Base-by-base conservation (phyloP, 306 rosid genomes). In the Trifolium pratense region DNA sequence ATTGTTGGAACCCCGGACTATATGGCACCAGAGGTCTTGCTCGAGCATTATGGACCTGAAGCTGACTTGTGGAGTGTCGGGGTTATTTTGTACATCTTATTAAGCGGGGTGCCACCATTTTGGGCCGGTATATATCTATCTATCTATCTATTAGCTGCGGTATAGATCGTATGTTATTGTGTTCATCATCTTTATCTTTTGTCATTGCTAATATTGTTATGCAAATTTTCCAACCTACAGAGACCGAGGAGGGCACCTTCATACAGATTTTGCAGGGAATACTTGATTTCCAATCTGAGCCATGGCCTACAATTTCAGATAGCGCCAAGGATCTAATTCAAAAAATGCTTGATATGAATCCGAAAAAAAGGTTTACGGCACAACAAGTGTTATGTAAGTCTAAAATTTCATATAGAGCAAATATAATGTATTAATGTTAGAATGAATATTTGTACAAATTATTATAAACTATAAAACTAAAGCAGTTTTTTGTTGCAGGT, bases 51-150 rank as follows among this genome's bases (percentile, higher is more conserved):
- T 76, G 91, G 91, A 73, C 89, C 87, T 5, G 89, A 87, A 77
- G 43, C 73, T 9, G 91, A 87, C 12, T 87, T 87, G 61, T 87
- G 89, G 89, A 87, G 91, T 76, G 91, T 89, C 1, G 89, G 91
- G 25, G 84, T 87, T 74, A 82, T 87, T 69, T 68, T 80, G 79
- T 84, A 87, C 89, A 84, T 87, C 66, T 72, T 87, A 61, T 56
- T 87, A 45, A 77, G 91, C 37, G 91, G 91, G 70, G 79, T 72
- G 75, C 91, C 87, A 16, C 91, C 91, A 45, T 87, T 87, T 66
- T 82, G 89, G 91, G 89, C 87, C 11, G 87, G 91, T 87, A 84
- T 15, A 5, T 68, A 62, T 69, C 21, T 52, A 43, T 70, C 59
- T 26, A 14, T 73, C 57, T 45, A 34, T 66, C 25, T 68, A 55